Conservation (phyloP, 1,284 basidiomycete genomes). For the Heimioporus retisporus region DNA sequence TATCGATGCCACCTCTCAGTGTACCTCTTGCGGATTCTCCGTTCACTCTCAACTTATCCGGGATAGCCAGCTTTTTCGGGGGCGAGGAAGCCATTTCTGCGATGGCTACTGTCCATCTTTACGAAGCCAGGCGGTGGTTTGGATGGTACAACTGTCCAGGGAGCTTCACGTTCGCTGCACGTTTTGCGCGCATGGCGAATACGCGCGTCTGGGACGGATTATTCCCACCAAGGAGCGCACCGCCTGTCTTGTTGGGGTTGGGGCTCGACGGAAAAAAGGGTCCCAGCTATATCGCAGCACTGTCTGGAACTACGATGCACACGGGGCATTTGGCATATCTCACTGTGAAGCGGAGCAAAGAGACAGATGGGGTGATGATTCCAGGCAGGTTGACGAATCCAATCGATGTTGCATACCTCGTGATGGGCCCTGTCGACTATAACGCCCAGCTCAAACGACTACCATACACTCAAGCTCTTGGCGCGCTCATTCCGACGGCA, state of each 20-base stretch:
- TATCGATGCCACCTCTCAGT: too few relatives aligned
- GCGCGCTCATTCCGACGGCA: slow-evolving; percentile 30
- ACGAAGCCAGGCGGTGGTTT: slow-evolving; percentile 37
- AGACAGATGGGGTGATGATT: too few relatives aligned
- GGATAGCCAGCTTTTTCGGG: slow-evolving; percentile 43
- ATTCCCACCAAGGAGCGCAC: slow-evolving; percentile 30
- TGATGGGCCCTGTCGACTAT: too few relatives aligned
- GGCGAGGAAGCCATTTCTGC: slow-evolving; percentile 45
- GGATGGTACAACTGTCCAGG: slow-evolving; percentile 50
- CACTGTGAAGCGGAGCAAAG: too few relatives aligned
- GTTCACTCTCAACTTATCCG: slow-evolving; percentile 39
- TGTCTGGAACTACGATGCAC: too few relatives aligned
- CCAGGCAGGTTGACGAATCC: too few relatives aligned
- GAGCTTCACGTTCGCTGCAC: slow-evolving; percentile 42
- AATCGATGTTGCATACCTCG: too few relatives aligned
- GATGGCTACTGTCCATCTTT: slow-evolving; percentile 47
- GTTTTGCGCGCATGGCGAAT: slow-evolving; percentile 36
- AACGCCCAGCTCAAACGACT: too few relatives aligned
- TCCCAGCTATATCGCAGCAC: slow-evolving; percentile 22
- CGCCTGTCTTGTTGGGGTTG: slow-evolving; percentile 29
- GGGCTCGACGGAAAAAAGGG: slow-evolving; percentile 34
- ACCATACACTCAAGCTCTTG: background rate
- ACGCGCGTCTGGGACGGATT: slow-evolving; percentile 41
- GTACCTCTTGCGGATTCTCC: too few relatives aligned
- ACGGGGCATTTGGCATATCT: too few relatives aligned